Percentiles rank a stretch among this genome's conserved stretches.
phyloP scores from a whole-genome alignment of 345 rosid species.

The Salix exigua region DNA sequence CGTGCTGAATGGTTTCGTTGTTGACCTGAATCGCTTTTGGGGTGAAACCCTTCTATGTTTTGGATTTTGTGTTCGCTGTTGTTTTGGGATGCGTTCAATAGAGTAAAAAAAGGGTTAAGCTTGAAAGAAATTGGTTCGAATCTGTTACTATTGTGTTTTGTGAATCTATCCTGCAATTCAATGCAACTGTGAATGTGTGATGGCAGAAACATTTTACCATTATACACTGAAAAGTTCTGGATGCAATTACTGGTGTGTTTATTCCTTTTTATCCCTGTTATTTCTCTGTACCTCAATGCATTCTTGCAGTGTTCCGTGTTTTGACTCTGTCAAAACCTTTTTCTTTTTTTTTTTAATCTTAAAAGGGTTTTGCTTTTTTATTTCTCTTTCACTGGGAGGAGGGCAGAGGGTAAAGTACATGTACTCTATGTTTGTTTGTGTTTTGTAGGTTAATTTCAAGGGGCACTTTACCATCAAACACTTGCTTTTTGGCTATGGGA shows the following conservation, averaged over 20 bases:
- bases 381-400: background rate
- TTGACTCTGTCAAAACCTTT: background rate
- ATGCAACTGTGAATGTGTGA: background rate
- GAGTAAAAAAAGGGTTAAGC: too few species aligned
- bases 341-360: background rate
- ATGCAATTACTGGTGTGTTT: background rate
- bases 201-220: too few species aligned
- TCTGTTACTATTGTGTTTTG: too few species aligned
- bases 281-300: background rate
- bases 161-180: too few species aligned
- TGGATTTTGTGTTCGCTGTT: background rate
- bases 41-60: background rate
- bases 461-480: background rate
- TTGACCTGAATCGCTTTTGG: background rate
- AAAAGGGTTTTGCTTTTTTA: background rate
- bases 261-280: background rate
- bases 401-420: background rate
- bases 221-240: background rate
- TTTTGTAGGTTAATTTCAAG: constrained; percentile 8
- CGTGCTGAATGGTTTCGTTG: background rate
- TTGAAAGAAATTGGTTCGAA: too few species aligned
- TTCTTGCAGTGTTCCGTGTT: background rate
- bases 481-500: constrained; percentile 8
- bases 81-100: background rate
- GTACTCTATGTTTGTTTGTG: background rate